Evolutionary conservation across 345 rosid species (phyloP).

Genomic region (Barbarea vulgaris): DNA sequence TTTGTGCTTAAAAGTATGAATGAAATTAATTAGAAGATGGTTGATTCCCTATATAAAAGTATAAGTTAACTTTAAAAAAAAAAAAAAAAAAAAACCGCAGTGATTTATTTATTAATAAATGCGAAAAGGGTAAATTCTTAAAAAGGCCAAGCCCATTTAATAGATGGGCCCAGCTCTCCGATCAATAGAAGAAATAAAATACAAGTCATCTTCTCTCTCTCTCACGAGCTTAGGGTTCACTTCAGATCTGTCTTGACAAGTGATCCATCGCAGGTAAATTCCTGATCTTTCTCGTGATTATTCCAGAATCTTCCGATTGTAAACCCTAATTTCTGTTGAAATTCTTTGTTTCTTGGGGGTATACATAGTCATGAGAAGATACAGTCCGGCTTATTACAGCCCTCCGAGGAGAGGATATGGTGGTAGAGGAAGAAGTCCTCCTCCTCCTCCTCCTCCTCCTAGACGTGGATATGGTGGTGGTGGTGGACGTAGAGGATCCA

Average conservation of each 20-base stretch:
- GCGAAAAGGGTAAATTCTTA: not conserved
- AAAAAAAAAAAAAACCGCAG: not conserved
- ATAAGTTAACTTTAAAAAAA: too few species aligned
- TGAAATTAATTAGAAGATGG: too few species aligned
- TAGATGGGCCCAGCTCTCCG: constrained; percentile 2
- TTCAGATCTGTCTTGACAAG: constrained; percentile 31
- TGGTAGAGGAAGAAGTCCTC: constrained; percentile 73
- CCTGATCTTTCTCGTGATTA: not conserved
- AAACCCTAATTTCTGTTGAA: constrained; percentile 24
- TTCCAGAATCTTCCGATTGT: not conserved
- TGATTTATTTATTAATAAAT: too few species aligned
- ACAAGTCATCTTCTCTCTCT: constrained; percentile 1
- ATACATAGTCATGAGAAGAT: constrained; percentile 67
- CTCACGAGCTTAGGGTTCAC: constrained; percentile 19
- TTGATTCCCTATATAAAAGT: too few species aligned
- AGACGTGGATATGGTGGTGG: constrained; percentile 82
- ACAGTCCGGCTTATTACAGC: constrained; percentile 70
- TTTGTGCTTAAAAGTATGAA: too few species aligned
- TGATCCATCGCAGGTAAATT: constrained; percentile 22
- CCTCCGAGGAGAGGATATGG: constrained; percentile 96
- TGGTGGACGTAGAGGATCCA: constrained; percentile 78
- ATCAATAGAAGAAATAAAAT: not conserved
- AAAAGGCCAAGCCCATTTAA: not conserved
- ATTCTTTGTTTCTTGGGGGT: not conserved
- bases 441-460: constrained; percentile 69